Conservation (phyloP, 441 rosid genomes). For the Populus tomentosa region DNA sequence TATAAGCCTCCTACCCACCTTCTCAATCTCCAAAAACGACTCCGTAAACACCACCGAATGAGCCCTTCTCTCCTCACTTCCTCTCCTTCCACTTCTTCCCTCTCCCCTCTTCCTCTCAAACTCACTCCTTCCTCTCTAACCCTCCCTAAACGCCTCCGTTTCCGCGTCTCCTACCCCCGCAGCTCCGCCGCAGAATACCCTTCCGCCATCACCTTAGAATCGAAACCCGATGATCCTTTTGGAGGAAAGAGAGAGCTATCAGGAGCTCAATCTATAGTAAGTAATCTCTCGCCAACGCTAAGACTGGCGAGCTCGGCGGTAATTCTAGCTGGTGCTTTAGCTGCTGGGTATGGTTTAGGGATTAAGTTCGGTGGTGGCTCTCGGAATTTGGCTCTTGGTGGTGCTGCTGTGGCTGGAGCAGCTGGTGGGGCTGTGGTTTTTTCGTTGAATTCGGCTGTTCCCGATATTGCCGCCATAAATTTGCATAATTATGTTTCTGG, state of each 20-base stretch:
- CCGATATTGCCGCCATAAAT: constrained; percentile 85
- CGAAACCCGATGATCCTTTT: constrained; percentile 33
- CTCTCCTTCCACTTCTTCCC: constrained; percentile 34
- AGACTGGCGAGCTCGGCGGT: constrained; percentile 68
- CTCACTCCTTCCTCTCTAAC: constrained; percentile 28
- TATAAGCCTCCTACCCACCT: not conserved
- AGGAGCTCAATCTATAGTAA: constrained; percentile 74
- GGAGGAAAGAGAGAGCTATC: constrained; percentile 70
- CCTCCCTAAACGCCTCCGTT: constrained; percentile 48
- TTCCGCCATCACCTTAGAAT: not conserved
- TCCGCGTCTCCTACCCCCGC: constrained; percentile 41
- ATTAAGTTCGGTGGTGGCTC: constrained; percentile 52
- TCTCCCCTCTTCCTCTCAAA: constrained; percentile 44
- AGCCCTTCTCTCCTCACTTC: constrained; percentile 38
- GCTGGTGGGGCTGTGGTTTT: constrained; percentile 75
- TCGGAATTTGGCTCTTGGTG: constrained; percentile 62
- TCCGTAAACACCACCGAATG: constrained; percentile 18
- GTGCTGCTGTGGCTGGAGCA: constrained; percentile 71
- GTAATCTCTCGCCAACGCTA: constrained; percentile 61
- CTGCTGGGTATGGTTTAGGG: constrained; percentile 76
- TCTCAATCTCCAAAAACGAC: not conserved
- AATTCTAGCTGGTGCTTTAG: constrained; percentile 67
- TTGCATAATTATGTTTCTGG: constrained; percentile 75
- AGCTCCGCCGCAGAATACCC: constrained; percentile 29
- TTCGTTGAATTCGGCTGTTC: constrained; percentile 61